Evolutionary conservation across 1,284 basidiomycete species (phyloP).

Genomic region (Fistulinella cinereoalba): DNA sequence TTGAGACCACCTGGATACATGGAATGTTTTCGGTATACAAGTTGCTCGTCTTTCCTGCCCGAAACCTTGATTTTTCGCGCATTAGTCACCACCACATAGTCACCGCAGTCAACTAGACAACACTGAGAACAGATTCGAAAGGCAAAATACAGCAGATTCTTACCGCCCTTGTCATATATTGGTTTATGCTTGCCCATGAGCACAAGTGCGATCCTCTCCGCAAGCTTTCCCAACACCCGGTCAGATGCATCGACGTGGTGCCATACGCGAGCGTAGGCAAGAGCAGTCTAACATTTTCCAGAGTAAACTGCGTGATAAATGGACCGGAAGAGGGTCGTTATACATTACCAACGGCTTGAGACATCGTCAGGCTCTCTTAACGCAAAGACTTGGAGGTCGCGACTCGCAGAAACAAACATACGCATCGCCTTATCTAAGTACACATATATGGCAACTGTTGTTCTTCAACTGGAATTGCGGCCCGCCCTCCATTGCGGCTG

Average conservation of each 20-base stretch:
- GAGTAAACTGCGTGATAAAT: not conserved
- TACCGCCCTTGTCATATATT: slow-evolving; percentile 89
- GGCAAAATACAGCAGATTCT: slow-evolving; percentile 25
- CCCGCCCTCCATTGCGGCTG: no score
- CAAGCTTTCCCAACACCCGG: slow-evolving; percentile 89
- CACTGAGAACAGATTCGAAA: not conserved
- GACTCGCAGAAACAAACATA: no score
- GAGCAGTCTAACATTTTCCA: slow-evolving; percentile 64
- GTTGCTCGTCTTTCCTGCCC: slow-evolving; percentile 85
- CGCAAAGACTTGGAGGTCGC: not conserved
- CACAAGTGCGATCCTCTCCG: slow-evolving; percentile 89
- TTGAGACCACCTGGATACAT: slow-evolving; percentile 95
- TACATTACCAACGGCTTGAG: slow-evolving; percentile 68
- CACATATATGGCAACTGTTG: not conserved
- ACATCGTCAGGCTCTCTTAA: slow-evolving; percentile 41
- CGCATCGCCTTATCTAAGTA: no score
- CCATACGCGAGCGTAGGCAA: slow-evolving; percentile 94
- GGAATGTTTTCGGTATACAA: slow-evolving; percentile 87
- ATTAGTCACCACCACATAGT: slow-evolving; percentile 97
- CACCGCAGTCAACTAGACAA: slow-evolving; percentile 83
- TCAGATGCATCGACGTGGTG: slow-evolving; percentile 92
- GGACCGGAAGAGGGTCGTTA: slow-evolving; percentile 19
- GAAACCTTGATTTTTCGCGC: slow-evolving; percentile 84
- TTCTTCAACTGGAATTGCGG: no score
- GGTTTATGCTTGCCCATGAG: slow-evolving; percentile 99